phyloP scores from a whole-genome alignment of 768 basidiomycete species.

The Paxillus involutus region DNA sequence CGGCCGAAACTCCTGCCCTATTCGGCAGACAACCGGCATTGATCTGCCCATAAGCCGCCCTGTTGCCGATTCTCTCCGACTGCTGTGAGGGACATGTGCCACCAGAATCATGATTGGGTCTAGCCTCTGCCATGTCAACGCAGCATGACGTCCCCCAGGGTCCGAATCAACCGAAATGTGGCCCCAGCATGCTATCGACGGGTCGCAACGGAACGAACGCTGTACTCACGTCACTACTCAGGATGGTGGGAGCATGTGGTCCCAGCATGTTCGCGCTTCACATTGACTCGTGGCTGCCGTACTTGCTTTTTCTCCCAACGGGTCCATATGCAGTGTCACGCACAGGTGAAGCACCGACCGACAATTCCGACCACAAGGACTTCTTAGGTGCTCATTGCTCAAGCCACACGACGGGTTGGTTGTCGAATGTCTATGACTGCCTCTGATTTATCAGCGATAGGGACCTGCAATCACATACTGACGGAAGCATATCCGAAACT shows the following conservation, averaged over 20 bases:
- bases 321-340: background rate
- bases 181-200: background rate
- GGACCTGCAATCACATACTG: slow-evolving; percentile 40
- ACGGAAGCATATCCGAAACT: slow-evolving; percentile 82
- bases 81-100: background rate
- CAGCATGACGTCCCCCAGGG: too few relatives aligned
- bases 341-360: background rate
- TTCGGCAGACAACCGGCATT: slow-evolving; percentile 1
- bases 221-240: background rate
- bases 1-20: background rate
- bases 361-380: slow-evolving; percentile 2
- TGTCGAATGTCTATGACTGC: slow-evolving; percentile 1
- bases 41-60: slow-evolving; percentile 4
- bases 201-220: background rate
- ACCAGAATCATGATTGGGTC: background rate
- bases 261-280: background rate
- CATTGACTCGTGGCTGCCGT: slow-evolving; percentile 2
- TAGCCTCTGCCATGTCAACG: background rate
- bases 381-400: background rate
- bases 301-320: slow-evolving; percentile 3
- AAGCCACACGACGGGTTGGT: background rate
- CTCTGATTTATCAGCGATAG: background rate
- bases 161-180: background rate
- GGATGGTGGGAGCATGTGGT: background rate
- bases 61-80: slow-evolving; percentile 3